These are phyloP conservation scores for Botrytis fabae DNA, from an alignment of 2,329 filamentous ascomycete species.

Conservation along the genomic window DNA sequence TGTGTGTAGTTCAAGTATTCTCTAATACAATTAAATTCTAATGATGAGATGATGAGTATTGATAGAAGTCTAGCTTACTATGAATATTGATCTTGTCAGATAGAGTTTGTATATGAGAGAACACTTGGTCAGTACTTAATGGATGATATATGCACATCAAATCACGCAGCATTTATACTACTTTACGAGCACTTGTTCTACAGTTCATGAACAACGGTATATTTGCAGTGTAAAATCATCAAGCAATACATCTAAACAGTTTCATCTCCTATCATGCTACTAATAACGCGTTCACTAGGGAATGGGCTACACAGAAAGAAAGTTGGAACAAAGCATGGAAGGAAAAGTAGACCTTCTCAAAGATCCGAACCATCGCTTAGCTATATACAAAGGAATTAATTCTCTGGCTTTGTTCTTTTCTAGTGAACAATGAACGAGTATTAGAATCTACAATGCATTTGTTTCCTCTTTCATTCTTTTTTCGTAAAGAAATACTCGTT, in stretches of 20 bases:
- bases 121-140: not conserved
- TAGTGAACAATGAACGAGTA: not conserved
- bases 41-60: not conserved
- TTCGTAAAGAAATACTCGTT: not conserved
- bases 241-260: not conserved
- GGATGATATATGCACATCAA: not conserved
- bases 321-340: not conserved
- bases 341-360: not conserved
- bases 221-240: not conserved
- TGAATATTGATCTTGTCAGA: not conserved
- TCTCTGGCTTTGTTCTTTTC: not conserved
- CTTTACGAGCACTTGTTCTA: not conserved
- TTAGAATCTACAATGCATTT: not conserved
- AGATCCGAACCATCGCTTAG: not conserved
- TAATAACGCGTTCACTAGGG: not conserved
- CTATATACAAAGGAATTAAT: not conserved
- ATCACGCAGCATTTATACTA: not conserved
- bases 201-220: not conserved
- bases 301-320: not conserved
- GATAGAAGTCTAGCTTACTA: conserved; percentile 3
- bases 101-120: not conserved
- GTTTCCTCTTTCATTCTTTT: not conserved
- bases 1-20: not conserved
- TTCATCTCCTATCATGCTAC: not conserved
- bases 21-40: not conserved